Evolutionary conservation across 2,329 filamentous ascomycete species (phyloP), one percentile per base, ranked within the genome.

Genomic region (Alternaria sp.): DNA sequence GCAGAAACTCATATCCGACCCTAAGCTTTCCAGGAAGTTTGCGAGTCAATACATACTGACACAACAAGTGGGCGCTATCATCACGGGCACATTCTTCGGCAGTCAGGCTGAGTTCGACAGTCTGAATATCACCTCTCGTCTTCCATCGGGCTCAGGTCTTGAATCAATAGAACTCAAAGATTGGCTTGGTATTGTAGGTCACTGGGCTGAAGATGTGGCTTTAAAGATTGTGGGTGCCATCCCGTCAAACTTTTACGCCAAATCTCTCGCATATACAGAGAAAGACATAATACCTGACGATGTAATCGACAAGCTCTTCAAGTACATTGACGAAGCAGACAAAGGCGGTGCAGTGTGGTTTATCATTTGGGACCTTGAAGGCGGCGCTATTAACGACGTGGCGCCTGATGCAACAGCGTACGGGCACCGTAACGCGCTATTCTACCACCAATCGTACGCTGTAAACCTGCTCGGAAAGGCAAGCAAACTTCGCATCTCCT

Each of bases 401-500:
- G 66, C 70, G 5, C 53, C 67, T 1, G 64, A 71, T 17, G 75
- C 71, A 1, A 76, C 75, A 3, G 67, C 75, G 0, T 77, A 77
- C 36, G 69, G 68, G 2, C 74, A 74, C 37, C 72, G 75, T 21
- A 60, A 76, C 33, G 68, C 72, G 7, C 45, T 77, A 4, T 77
- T 77, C 61, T 76, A 73, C 56, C 66, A 72, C 33, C 72, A 78
- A 46, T 62, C 72, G 1, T 82, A 81, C 48, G 74, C 69, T 0
- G 67, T 78, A 24, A 74, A 74, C 26, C 66, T 74, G 1, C 41
- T 74, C 23, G 71, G 75, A 24, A 62, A 56, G 24, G 66, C 51
- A 11, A 51, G 45, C 21, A 5, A 23, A 4, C n/a, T 11, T 26
- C 26, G 4, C 5, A 4, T 42, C 36, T n/a, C n/a, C 28, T 24